A percentile compares a stretch with the other conserved stretches of the same genome.
These are phyloP conservation scores for Draba incana DNA, from an alignment of 345 rosid species.

Conservation along the genomic window DNA sequence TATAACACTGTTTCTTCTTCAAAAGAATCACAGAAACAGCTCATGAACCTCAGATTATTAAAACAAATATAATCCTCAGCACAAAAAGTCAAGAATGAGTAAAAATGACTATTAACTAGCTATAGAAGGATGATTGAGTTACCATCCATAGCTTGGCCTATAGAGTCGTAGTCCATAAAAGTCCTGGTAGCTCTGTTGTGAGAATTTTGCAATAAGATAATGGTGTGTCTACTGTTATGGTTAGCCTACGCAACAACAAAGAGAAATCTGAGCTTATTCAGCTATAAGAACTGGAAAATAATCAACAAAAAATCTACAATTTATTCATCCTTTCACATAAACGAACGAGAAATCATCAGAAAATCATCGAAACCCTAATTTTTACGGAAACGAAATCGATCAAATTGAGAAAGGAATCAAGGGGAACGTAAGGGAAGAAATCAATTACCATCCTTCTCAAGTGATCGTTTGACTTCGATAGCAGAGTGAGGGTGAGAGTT, in stretches of 20 bases:
- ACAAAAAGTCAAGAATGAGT: slow-evolving; percentile 17
- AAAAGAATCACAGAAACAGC: slow-evolving; percentile 6
- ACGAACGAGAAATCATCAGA: background rate
- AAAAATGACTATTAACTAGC: background rate
- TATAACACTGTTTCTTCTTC: background rate
- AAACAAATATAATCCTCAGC: background rate
- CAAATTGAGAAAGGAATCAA: background rate
- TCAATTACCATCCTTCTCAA: slow-evolving; percentile 33
- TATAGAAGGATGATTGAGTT: slow-evolving; percentile 27
- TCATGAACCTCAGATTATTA: background rate
- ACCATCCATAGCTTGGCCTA: slow-evolving; percentile 98
- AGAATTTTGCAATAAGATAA: slow-evolving; percentile 84
- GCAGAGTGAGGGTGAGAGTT: background rate
- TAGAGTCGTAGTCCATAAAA: slow-evolving; percentile 91
- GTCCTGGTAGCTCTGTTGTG: slow-evolving; percentile 83
- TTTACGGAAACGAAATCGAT: slow-evolving; percentile 11
- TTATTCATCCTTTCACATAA: background rate
- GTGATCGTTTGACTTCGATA: slow-evolving; percentile 24
- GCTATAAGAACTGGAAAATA: slow-evolving; percentile 5
- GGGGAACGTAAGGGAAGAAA: slow-evolving; percentile 12
- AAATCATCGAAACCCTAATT: slow-evolving; percentile 27
- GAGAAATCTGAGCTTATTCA: background rate
- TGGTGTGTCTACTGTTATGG: slow-evolving; percentile 69
- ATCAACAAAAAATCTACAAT: background rate
- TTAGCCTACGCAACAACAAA: slow-evolving; percentile 57